Evolutionary conservation across 2,329 filamentous ascomycete genomes (phyloP).

Genomic region (Pestalotiopsis sp.): DNA sequence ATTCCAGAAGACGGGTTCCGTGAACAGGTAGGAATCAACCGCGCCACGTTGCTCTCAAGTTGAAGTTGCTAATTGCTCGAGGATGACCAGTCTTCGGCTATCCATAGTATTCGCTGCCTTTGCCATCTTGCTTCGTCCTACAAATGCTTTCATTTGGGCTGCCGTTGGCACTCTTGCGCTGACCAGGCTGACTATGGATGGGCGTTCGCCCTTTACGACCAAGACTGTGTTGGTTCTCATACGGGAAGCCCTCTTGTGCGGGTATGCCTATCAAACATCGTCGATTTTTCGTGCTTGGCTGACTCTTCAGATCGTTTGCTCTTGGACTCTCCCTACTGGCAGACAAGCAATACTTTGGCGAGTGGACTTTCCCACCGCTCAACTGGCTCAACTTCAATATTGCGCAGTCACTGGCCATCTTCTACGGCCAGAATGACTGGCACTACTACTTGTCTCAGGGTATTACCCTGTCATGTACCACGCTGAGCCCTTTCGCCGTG

Average conservation of each 20-base stretch:
- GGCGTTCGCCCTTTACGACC: conserved; percentile 42
- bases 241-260: conserved; percentile 67
- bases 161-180: conserved; percentile 61
- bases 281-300: conserved; percentile 1
- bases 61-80: conserved; percentile 18
- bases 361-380: conserved; percentile 87
- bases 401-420: conserved; percentile 81
- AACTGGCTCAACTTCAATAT: conserved; percentile 92
- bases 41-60: conserved; percentile 7
- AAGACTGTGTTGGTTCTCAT: conserved; percentile 55
- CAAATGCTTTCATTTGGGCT: conserved; percentile 85
- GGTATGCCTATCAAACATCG: conserved; percentile 43
- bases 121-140: conserved; percentile 85
- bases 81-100: conserved; percentile 50
- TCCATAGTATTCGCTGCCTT: conserved; percentile 77
- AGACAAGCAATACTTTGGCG: conserved; percentile 79
- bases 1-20: conserved; percentile 28
- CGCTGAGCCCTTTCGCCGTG: conserved; percentile 76
- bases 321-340: conserved; percentile 66
- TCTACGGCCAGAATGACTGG: conserved; percentile 88
- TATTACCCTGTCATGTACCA: conserved; percentile 83
- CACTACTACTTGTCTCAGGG: conserved; percentile 95
- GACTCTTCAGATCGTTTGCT: conserved; percentile 44
- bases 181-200: conserved; percentile 41
- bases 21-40: conserved; percentile 32